These are phyloP conservation scores for Phaeomoniella chlamydospora DNA, from an alignment of 2,329 filamentous ascomycete species.

Conservation along the genomic window DNA sequence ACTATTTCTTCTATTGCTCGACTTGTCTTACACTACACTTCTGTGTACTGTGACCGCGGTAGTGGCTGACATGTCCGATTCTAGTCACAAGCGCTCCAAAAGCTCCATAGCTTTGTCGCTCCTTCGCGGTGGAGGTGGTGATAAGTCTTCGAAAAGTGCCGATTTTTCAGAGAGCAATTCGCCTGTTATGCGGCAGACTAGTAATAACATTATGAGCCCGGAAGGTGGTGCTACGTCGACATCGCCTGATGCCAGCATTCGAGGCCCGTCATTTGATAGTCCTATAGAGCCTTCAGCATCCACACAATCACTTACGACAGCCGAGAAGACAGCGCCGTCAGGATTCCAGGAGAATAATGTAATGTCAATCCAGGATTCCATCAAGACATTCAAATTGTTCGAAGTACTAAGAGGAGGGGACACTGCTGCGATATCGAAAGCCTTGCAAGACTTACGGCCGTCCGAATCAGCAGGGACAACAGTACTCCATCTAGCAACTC, in stretches of 20 bases:
- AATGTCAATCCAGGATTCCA: constrained; percentile 72
- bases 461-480: constrained; percentile 55
- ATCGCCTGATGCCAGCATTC: constrained; percentile 5
- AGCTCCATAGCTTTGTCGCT: constrained; percentile 39
- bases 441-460: constrained; percentile 48
- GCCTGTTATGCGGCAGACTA: constrained; percentile 7
- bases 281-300: constrained; percentile 13
- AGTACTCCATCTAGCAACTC: constrained; percentile 82
- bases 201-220: constrained; percentile 11
- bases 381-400: constrained; percentile 86
- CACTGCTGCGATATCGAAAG: constrained; percentile 75
- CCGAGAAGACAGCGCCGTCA: constrained; percentile 19
- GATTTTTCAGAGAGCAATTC: constrained; percentile 17
- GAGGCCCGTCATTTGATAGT: background rate
- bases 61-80: constrained; percentile 16
- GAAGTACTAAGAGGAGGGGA: constrained; percentile 85
- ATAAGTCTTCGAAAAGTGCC: constrained; percentile 31
- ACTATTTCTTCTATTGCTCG: too few relatives aligned
- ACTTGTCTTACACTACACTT: too few relatives aligned
- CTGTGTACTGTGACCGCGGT: too few relatives aligned
- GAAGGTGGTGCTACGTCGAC: constrained; percentile 12
- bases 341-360: constrained; percentile 16
- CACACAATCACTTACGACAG: constrained; percentile 12
- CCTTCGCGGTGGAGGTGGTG: constrained; percentile 28
- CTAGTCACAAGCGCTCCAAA: constrained; percentile 38